A percentile compares a stretch with the other conserved stretches of the same genome.
These are phyloP conservation scores for Alternaria dauci DNA, from an alignment of 2,329 filamentous ascomycete species.

Conservation along the genomic window DNA sequence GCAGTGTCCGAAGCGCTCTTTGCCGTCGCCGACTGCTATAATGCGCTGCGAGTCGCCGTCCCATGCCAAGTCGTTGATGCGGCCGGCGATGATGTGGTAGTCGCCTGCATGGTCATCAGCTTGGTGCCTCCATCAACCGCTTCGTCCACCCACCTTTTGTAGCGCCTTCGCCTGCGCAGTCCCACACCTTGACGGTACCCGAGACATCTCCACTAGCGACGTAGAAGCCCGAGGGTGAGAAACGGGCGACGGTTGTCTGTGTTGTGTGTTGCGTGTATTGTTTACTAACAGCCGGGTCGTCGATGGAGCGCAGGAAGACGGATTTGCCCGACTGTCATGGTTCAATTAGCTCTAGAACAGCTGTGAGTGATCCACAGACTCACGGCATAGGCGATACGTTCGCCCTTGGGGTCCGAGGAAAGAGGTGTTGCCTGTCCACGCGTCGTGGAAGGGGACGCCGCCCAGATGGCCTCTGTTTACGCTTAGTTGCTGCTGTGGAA, in stretches of 20 bases:
- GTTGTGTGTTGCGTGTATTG: conserved; percentile 94
- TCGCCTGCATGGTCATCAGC: conserved; percentile 66
- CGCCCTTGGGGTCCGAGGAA: conserved; percentile 85
- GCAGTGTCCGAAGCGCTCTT: conserved; percentile 91
- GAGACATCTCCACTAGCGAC: conserved; percentile 89
- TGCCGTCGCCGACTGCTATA: conserved; percentile 94
- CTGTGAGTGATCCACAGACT: neutral
- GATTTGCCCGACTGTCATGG: conserved; percentile 84
- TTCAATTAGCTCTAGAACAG: conserved; percentile 12
- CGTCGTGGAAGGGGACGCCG: conserved; percentile 81
- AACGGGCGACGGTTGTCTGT: conserved; percentile 89
- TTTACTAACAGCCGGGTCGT: conserved; percentile 81
- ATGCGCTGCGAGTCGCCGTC: conserved; percentile 96
- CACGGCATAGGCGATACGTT: conserved; percentile 93
- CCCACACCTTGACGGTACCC: conserved; percentile 90
- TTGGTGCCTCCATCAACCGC: conserved; percentile 19
- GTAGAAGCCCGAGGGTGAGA: conserved; percentile 94
- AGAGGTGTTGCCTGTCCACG: conserved; percentile 90
- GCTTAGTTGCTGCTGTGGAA: conserved; percentile 9
- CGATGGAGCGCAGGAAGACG: conserved; percentile 93
- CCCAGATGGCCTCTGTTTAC: conserved; percentile 74
- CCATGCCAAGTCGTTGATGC: conserved; percentile 97
- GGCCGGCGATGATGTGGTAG: conserved; percentile 91
- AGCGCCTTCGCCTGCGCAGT: conserved; percentile 81
- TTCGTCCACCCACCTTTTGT: conserved; percentile 69